These are phyloP conservation scores for Zizania palustris DNA, from an alignment of 202 grass and related monocot species.

Conservation along the genomic window DNA sequence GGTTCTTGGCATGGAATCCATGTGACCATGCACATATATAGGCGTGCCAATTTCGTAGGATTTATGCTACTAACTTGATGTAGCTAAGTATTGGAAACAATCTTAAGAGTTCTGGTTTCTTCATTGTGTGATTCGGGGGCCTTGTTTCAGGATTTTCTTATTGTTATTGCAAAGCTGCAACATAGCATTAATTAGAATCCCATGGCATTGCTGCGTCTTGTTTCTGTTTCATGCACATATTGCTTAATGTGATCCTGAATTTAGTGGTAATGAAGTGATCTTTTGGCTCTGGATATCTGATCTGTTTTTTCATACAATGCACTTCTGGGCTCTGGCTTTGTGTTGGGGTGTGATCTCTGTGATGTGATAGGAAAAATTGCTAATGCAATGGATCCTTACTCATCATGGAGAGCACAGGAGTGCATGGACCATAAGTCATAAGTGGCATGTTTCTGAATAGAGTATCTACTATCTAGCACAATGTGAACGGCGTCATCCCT, in stretches of 20 bases:
- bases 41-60: too few species aligned
- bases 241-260: too few species aligned
- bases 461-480: background rate
- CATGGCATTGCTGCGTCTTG: background rate
- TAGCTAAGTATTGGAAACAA: background rate
- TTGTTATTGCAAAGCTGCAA: background rate
- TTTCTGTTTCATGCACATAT: background rate
- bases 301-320: too few species aligned
- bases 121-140: background rate
- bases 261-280: too few species aligned
- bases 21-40: constrained; percentile 21
- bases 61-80: background rate
- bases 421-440: background rate
- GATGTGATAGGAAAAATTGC: background rate
- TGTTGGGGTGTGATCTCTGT: background rate
- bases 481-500: background rate
- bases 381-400: background rate
- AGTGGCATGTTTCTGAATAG: background rate
- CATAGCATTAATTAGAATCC: background rate
- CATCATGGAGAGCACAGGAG: background rate
- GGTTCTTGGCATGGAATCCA: constrained; percentile 15
- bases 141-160: background rate
- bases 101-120: background rate
- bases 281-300: too few species aligned
- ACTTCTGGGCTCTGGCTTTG: background rate